A percentile compares a stretch with the other conserved stretches of the same genome.
Conservation (phyloP, 371 early-diverging fungal species). For the Mucor sp. region DNA sequence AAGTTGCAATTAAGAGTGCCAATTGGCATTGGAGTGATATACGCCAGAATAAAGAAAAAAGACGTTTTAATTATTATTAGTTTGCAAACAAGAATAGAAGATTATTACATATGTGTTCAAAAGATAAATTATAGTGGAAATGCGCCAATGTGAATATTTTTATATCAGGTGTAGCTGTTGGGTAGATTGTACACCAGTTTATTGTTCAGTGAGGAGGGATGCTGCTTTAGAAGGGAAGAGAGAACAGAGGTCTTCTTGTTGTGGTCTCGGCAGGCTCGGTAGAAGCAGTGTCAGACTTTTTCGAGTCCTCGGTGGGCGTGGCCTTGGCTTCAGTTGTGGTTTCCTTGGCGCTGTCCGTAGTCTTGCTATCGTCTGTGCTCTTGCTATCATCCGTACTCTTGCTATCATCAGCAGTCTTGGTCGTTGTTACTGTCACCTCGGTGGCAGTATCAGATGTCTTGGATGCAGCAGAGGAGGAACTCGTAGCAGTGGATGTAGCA, state of each 20-base stretch:
- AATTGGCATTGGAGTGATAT: no score
- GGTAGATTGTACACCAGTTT: neutral
- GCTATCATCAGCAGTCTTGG: neutral
- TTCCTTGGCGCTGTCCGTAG: neutral
- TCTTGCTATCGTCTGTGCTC: neutral
- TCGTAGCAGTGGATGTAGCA: neutral
- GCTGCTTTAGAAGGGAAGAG: neutral
- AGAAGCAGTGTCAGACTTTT: neutral
- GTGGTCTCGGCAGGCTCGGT: neutral
- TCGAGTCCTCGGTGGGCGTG: neutral
- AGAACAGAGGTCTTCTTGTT: neutral
- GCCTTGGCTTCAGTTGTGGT: conserved; percentile 4
- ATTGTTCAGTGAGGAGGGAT: neutral
- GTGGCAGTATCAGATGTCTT: neutral
- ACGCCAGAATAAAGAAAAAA: neutral
- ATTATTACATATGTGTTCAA: neutral
- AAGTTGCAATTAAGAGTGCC: no score
- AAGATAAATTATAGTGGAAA: neutral
- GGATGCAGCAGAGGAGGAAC: neutral
- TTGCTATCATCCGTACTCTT: neutral
- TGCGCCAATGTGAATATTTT: neutral
- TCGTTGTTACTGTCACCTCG: neutral
- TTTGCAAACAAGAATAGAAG: neutral
- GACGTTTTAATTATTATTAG: neutral
- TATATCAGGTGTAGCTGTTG: neutral